phyloP scores from a whole-genome alignment of 1,139 yeast genomes.

The Blastobotrys buckinghamii region DNA sequence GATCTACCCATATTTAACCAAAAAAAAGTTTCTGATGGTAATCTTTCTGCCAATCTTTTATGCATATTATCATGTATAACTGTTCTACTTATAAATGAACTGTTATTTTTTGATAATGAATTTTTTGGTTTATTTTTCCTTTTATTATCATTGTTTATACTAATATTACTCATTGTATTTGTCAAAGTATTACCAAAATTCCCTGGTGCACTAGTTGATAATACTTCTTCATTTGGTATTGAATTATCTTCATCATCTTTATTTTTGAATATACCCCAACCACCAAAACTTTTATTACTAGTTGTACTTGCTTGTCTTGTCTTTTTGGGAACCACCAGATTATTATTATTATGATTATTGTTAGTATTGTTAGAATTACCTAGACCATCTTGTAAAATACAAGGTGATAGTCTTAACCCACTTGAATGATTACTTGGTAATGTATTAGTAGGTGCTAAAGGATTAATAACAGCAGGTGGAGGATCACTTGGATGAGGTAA shows the following conservation, averaged over 20 bases:
- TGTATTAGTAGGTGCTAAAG: slow-evolving; percentile 32
- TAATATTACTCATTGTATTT: not conserved
- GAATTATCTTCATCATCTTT: slow-evolving; percentile 5
- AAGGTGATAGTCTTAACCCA: slow-evolving; percentile 23
- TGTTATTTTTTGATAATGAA: slow-evolving; percentile 34
- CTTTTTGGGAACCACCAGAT: not conserved
- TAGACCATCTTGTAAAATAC: slow-evolving; percentile 5
- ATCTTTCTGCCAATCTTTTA: slow-evolving; percentile 30
- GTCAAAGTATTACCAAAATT: slow-evolving; percentile 6
- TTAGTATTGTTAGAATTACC: slow-evolving; percentile 7
- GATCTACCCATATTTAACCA: slow-evolving; percentile 36
- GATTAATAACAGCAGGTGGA: slow-evolving; percentile 32
- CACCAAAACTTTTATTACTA: slow-evolving; percentile 17
- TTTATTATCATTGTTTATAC: not conserved
- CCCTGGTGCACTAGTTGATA: slow-evolving; percentile 7
- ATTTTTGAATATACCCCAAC: slow-evolving; percentile 16
- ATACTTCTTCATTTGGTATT: not conserved
- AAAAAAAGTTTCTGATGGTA: slow-evolving; percentile 24
- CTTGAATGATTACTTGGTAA: slow-evolving; percentile 27
- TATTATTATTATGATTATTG: slow-evolving; percentile 5
- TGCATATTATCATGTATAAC: slow-evolving; percentile 34
- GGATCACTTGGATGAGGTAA: slow-evolving; percentile 36
- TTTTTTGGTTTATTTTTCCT: slow-evolving; percentile 24
- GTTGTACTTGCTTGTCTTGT: slow-evolving; percentile 10
- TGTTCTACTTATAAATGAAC: slow-evolving; percentile 36